phyloP scores from a whole-genome alignment of 1,284 basidiomycete genomes.

The Malassezia sp. region DNA sequence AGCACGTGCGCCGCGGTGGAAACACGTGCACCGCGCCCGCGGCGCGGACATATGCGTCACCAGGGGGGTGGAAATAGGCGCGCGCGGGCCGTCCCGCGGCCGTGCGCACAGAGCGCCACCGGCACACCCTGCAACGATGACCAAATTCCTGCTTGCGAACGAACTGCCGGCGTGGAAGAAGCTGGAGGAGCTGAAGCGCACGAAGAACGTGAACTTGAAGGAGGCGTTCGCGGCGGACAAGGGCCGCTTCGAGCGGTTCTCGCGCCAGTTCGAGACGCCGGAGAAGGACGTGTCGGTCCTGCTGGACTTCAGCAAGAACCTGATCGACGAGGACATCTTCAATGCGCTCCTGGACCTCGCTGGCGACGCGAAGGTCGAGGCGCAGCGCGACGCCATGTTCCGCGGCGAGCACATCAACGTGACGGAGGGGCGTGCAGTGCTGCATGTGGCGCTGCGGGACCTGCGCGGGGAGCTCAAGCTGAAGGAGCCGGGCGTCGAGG shows the following conservation, averaged over 20 bases:
- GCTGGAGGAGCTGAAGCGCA: conserved; percentile 73
- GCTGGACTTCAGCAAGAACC: conserved; percentile 92
- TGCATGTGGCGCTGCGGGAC: conserved; percentile 88
- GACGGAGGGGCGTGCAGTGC: conserved; percentile 87
- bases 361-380: conserved; percentile 73
- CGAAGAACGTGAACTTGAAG: conserved; percentile 66
- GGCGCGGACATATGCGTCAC: not conserved
- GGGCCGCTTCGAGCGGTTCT: conserved; percentile 72
- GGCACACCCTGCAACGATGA: not conserved
- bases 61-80: not conserved
- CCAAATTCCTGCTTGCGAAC: conserved; percentile 10
- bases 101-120: not conserved
- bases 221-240: conserved; percentile 84
- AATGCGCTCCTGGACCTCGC: conserved; percentile 63
- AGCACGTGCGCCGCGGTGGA: not conserved
- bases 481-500: conserved; percentile 65
- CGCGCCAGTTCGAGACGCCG: conserved; percentile 57
- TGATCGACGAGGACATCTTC: conserved; percentile 73
- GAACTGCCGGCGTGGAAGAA: conserved; percentile 61
- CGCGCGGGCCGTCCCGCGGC: not conserved
- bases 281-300: conserved; percentile 67
- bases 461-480: conserved; percentile 58
- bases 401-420: conserved; percentile 94
- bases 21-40: not conserved
- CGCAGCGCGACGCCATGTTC: conserved; percentile 83